These are phyloP conservation scores for Termitomyces sp. DNA, from an alignment of 768 basidiomycete species.

Conservation along the genomic window DNA sequence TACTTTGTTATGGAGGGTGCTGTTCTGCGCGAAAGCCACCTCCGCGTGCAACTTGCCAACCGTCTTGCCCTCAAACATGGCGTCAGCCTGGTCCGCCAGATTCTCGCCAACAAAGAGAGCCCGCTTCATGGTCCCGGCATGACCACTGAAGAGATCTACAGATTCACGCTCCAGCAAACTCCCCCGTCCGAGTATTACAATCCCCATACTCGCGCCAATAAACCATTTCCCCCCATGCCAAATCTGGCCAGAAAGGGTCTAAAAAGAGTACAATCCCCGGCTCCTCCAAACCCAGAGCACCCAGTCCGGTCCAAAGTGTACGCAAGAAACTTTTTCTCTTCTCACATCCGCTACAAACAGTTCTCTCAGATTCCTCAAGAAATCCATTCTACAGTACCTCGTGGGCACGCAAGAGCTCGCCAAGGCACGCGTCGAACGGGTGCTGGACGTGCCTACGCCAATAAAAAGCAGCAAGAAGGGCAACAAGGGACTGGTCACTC, in stretches of 20 bases:
- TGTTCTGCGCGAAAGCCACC: slow-evolving; percentile 2
- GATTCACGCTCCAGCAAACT: slow-evolving; percentile 26
- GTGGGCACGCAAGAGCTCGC: slow-evolving; percentile 35
- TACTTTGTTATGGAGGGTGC: background rate
- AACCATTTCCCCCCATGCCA: background rate
- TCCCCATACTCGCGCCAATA: slow-evolving; percentile 3
- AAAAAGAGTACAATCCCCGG: slow-evolving; percentile 6
- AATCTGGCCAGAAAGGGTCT: background rate
- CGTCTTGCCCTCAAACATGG: slow-evolving; percentile 14
- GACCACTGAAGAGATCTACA: slow-evolving; percentile 33
- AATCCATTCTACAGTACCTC: slow-evolving; percentile 42
- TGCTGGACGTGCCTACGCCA: slow-evolving; percentile 15
- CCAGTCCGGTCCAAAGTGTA: slow-evolving; percentile 52
- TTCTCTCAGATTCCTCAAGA: slow-evolving; percentile 50
- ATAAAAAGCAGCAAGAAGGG: slow-evolving; percentile 13
- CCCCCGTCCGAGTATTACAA: slow-evolving; percentile 25
- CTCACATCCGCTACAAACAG: background rate
- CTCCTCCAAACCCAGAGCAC: slow-evolving; percentile 38
- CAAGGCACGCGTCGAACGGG: slow-evolving; percentile 31
- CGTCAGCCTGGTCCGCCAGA: slow-evolving; percentile 23
- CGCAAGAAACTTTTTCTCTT: background rate
- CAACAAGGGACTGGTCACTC: slow-evolving; percentile 16
- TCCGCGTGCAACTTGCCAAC: slow-evolving; percentile 9
- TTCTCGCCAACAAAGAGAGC: slow-evolving; percentile 22
- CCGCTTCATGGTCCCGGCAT: slow-evolving; percentile 20